A percentile compares a stretch with the other conserved stretches of the same genome.
Conservation (phyloP, 2,329 filamentous ascomycete species). For the Arthroderma uncinatum region DNA sequence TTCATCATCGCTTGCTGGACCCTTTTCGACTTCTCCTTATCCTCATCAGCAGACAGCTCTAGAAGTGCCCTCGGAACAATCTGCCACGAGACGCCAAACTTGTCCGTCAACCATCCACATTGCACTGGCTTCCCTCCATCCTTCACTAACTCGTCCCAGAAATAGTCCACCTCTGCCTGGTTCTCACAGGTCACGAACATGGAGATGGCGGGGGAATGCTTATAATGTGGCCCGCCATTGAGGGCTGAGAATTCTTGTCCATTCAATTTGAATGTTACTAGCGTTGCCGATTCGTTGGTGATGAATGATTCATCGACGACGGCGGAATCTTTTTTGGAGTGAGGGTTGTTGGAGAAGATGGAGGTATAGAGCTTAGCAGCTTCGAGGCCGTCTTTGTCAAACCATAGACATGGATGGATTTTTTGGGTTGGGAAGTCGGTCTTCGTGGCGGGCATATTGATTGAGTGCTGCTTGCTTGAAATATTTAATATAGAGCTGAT, state of each 20-base stretch:
- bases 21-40: conserved; percentile 24
- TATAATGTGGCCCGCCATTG: conserved; percentile 36
- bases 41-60: conserved; percentile 26
- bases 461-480: not conserved
- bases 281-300: conserved; percentile 23
- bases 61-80: conserved; percentile 32
- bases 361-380: conserved; percentile 19
- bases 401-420: conserved; percentile 19
- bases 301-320: conserved; percentile 10
- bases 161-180: conserved; percentile 40
- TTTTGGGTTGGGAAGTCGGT: conserved; percentile 9
- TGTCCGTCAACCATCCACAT: conserved; percentile 40
- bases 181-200: conserved; percentile 37
- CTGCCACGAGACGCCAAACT: conserved; percentile 41
- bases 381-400: conserved; percentile 19
- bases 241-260: conserved; percentile 34
- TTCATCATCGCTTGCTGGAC: conserved; percentile 31
- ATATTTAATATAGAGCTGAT: too few relatives aligned
- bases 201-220: conserved; percentile 34
- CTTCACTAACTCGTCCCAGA: conserved; percentile 33
- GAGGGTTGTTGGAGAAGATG: conserved; percentile 14
- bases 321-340: not conserved
- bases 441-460: not conserved
- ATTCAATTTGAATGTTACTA: conserved; percentile 32
- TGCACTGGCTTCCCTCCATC: conserved; percentile 30